Base-by-base conservation (phyloP, 1,284 basidiomycete species). In the Ustilago hordei region DNA sequence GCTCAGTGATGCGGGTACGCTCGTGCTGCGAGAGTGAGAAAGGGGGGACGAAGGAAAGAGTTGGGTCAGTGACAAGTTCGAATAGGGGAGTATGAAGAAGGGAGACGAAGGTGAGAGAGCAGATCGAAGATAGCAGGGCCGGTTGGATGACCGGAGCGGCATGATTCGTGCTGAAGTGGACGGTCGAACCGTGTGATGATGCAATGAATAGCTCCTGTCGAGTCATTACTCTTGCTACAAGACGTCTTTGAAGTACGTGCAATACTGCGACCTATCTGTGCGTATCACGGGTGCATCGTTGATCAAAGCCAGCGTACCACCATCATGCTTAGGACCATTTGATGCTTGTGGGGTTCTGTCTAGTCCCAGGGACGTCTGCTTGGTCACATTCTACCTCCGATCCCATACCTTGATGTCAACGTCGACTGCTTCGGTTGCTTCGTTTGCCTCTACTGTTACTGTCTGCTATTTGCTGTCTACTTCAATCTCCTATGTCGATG, bases 1-100 rank as follows among this genome's bases (percentile, higher is more conserved):
- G 82, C 79, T 85, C 84, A 36, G 84, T 85, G 62, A 70, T 73
- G 53, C 71, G 79, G 56, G 74, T 79, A 63, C 69, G 70, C 83
- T 86, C 84, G 79, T 81, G 77, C 84, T 83, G 69, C 36, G 50
- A 11, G 15, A 15, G 41, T 23, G 34, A 7, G 52, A 19, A 35
- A 47, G 28, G 43, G 19, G 12, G 28, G 48, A 54, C 31, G 15
- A 23, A 11, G 31, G 7, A 13, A n/a, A 47, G 8, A 19, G 19
- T 54, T 39, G 38, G 38, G 64, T 64, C 63, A 74, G 66, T 55
- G 47, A 48, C 9, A 19, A 12, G 34, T 4, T 19, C 15, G 45
- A 8, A 38, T 54, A 15, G 39, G 8, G 12, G 47, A 15, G 3
- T 39, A 12, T 13, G 36, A 31, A 17, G 52, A 36, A 28, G 4